Evolutionary conservation across 2,329 filamentous ascomycete species (phyloP).

Genomic region (Microdochium paspali): DNA sequence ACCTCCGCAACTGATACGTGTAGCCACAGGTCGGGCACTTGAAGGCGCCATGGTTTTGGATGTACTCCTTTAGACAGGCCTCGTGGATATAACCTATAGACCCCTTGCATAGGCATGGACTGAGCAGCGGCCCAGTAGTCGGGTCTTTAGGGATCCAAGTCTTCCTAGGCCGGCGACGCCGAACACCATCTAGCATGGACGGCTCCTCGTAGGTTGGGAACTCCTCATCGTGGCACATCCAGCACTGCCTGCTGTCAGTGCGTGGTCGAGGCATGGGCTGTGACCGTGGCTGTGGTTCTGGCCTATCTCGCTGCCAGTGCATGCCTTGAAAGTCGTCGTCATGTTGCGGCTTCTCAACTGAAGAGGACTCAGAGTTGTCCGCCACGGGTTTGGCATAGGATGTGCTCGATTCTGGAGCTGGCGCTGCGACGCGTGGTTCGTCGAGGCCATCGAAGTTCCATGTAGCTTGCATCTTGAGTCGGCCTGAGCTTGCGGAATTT

Average conservation of each 20-base stretch:
- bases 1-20: constrained; percentile 66
- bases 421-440: background rate
- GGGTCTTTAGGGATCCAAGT: constrained; percentile 66
- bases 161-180: constrained; percentile 11
- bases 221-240: constrained; percentile 75
- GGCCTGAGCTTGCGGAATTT: background rate
- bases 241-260: constrained; percentile 45
- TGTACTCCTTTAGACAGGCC: constrained; percentile 76
- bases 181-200: constrained; percentile 16
- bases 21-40: constrained; percentile 84
- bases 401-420: background rate
- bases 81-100: constrained; percentile 92
- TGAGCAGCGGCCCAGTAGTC: constrained; percentile 67
- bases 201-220: constrained; percentile 33
- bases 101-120: constrained; percentile 89
- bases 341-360: background rate
- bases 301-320: too few relatives aligned
- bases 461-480: background rate
- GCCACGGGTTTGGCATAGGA: background rate
- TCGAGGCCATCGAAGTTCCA: constrained; percentile 1
- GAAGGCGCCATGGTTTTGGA: constrained; percentile 70
- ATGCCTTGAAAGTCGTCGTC: background rate
- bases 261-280: constrained; percentile 10
- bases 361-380: background rate
- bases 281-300: constrained; percentile 7